Conservation (phyloP, 768 basidiomycete species). For the Leccinum variicolor region DNA sequence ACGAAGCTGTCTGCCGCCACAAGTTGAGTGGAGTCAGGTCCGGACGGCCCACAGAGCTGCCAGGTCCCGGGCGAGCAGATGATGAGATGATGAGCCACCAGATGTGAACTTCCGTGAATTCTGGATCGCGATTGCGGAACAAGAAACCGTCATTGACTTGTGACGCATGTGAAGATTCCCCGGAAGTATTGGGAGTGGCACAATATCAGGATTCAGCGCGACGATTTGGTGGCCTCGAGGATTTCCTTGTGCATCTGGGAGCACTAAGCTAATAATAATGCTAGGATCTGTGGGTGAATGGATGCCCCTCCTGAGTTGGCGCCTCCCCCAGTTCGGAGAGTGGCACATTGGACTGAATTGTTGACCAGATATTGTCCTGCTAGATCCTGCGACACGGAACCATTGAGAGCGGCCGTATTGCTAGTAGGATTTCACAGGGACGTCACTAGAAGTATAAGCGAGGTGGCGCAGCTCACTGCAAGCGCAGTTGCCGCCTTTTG, state of each 20-base stretch:
- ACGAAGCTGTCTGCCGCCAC: conserved; percentile 1
- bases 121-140: conserved; percentile 7
- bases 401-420: conserved; percentile 37
- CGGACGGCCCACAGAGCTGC: conserved; percentile 16
- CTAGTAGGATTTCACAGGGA: no score
- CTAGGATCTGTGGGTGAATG: conserved; percentile 42
- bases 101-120: conserved; percentile 31
- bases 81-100: conserved; percentile 36
- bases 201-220: conserved; percentile 26
- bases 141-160: conserved; percentile 10
- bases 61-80: conserved; percentile 31
- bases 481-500: background rate
- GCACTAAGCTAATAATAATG: no score
- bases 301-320: conserved; percentile 24
- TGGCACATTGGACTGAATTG: conserved; percentile 53
- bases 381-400: conserved; percentile 42
- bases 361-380: conserved; percentile 43
- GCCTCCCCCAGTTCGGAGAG: conserved; percentile 51
- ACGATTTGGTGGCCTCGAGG: conserved; percentile 14
- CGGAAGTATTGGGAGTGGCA: conserved; percentile 48
- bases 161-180: conserved; percentile 22
- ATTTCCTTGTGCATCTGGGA: conserved; percentile 36
- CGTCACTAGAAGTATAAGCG: background rate
- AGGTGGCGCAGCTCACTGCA: background rate
- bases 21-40: conserved; percentile 13